Evolutionary conservation across 768 basidiomycete genomes (phyloP), one percentile per base, ranked within the genome.

Genomic region (Collybiopsis confluens): DNA sequence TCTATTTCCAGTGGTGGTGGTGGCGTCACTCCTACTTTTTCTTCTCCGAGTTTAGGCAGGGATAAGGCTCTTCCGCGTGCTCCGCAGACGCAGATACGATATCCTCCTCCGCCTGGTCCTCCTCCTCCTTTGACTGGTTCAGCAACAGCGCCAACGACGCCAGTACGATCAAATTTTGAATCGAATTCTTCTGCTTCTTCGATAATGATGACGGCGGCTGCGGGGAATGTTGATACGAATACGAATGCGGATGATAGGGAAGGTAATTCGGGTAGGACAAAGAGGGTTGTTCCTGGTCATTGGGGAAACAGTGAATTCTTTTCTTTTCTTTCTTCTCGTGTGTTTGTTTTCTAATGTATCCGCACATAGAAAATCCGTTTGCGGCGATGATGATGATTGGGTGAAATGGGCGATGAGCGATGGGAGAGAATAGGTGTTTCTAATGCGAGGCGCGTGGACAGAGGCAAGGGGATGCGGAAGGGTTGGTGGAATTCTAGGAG

Each of bases 341-440:
- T 18, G 3, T 10, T 37, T 42, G 26, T 42, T 16, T 50, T 23
- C 13, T 23, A 35, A 2, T 26, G 37, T 61, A 44, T 57, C 44
- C 58, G n/a, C 18, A 9, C 30, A 7, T 53, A 73, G 71, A 70
- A 51, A 73, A 73, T 50, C 71, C 71, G 13, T 73, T 68, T 51
- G 71, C 70, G 3, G 68, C 66, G n/a, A 68, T 68, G 37, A 51
- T 56, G 30, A 42, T 59, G 45, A 35, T 43, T 18, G 50, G 24
- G 24, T 52, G 21, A 47, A 21, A 28, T 13, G 23, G 13, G 44
- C n/a, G n/a, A n/a, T n/a, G n/a, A n/a, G n/a, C n/a, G n/a, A n/a
- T n/a, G n/a, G n/a, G n/a, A n/a, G n/a, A n/a, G n/a, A n/a, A n/a
- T n/a, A n/a, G n/a, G n/a, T n/a, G n/a, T n/a, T n/a, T n/a, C n/a